These are phyloP conservation scores for Leucaena leucocephala DNA, from an alignment of 306 rosid genomes.

Conservation along the genomic window DNA sequence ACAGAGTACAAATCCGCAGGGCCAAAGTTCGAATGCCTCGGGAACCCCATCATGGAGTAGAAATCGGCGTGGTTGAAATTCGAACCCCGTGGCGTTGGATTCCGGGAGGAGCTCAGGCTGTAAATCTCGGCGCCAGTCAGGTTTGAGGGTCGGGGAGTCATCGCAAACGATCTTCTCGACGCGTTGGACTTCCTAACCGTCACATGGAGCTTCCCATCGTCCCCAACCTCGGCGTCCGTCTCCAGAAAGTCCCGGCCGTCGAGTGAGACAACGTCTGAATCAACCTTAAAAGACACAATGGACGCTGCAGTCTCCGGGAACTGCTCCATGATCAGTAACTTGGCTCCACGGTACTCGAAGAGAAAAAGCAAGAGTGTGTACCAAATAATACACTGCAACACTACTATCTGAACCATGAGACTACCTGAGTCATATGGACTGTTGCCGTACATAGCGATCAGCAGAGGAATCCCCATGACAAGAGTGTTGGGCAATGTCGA, in stretches of 20 bases:
- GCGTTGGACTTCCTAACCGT: constrained; percentile 87
- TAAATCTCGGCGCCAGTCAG: constrained; percentile 98
- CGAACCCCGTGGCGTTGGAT: constrained; percentile 91
- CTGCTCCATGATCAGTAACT: constrained; percentile 92
- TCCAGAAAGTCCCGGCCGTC: constrained; percentile 91
- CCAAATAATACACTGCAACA: constrained; percentile 95
- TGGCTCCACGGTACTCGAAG: constrained; percentile 94
- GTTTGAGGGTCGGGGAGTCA: constrained; percentile 94
- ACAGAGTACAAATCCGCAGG: constrained; percentile 77
- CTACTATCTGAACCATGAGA: constrained; percentile 94
- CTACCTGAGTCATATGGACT: constrained; percentile 48
- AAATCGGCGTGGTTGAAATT: constrained; percentile 87
- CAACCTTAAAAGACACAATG: constrained; percentile 90
- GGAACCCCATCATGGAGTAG: constrained; percentile 88
- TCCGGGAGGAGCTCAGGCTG: constrained; percentile 84
- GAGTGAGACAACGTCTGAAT: constrained; percentile 92
- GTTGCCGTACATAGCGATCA: constrained; percentile 82
- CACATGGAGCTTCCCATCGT: constrained; percentile 93
- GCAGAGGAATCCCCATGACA: constrained; percentile 88
- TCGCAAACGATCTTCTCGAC: constrained; percentile 65
- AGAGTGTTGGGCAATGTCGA: constrained; percentile 93
- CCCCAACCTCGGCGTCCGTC: constrained; percentile 90
- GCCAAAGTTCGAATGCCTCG: constrained; percentile 78
- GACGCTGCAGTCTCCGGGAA: constrained; percentile 98
- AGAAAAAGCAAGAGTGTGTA: constrained; percentile 87